Conservation (phyloP, 179 eudicot genomes). For the Beta macrorhiza region DNA sequence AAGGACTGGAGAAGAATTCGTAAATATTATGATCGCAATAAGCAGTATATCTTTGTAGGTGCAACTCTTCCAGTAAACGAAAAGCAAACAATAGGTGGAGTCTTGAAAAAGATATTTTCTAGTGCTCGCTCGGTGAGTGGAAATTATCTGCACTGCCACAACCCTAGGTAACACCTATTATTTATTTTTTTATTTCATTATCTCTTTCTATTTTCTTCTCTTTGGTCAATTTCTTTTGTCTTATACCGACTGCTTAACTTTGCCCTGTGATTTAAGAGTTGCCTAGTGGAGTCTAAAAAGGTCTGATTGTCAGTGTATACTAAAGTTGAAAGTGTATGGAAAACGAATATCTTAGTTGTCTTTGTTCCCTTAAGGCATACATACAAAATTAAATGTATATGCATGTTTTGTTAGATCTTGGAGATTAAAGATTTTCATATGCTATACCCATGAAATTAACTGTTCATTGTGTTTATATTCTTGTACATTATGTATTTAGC, state of each 20-base stretch:
- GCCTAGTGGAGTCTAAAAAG: not conserved
- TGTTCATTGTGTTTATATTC: not conserved
- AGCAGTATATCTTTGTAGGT: slow-evolving; percentile 90
- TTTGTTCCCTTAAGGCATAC: not conserved
- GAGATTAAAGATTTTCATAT: not conserved
- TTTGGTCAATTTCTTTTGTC: not conserved
- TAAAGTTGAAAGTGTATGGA: not conserved
- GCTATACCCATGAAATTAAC: not conserved
- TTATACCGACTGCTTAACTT: not conserved
- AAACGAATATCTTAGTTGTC: not conserved
- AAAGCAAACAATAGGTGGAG: slow-evolving; percentile 86
- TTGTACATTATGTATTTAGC: not conserved
- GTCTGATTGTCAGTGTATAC: not conserved
- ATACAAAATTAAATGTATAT: not conserved
- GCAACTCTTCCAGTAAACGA: slow-evolving; percentile 96
- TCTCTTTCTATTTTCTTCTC: slow-evolving; percentile 6
- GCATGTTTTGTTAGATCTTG: not conserved
- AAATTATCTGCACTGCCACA: slow-evolving; percentile 78
- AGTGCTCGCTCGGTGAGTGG: slow-evolving; percentile 91
- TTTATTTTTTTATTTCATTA: not conserved
- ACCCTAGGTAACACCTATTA: slow-evolving; percentile 61
- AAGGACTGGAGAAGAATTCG: slow-evolving; percentile 82
- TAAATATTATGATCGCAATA: slow-evolving; percentile 68
- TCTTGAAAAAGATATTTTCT: slow-evolving; percentile 75
- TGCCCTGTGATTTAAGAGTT: not conserved